These are phyloP conservation scores for Calamus simplicifolius DNA, from an alignment of 176 grass and related monocot genomes.

Conservation along the genomic window DNA sequence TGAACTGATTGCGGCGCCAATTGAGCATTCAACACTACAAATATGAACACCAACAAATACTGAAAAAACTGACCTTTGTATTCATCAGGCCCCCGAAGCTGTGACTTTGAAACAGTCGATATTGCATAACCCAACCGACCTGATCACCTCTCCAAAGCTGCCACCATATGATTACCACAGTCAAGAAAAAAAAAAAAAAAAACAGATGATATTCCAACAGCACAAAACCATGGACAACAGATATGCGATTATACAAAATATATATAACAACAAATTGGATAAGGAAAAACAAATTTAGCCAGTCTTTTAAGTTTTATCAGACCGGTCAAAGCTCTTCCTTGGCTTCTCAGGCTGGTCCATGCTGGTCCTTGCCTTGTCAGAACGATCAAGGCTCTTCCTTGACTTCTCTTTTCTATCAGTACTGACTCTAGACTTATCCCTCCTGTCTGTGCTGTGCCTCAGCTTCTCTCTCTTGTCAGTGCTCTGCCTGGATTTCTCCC, in stretches of 20 bases:
- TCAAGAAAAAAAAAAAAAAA: conserved; percentile 8
- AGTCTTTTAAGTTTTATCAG: conserved; percentile 22
- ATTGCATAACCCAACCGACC: conserved; percentile 66
- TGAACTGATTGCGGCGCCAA: no score
- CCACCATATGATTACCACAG: conserved; percentile 12
- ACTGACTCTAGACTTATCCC: conserved; percentile 59
- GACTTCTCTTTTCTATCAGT: conserved; percentile 67
- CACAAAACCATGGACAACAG: not conserved
- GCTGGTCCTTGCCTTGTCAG: conserved; percentile 52
- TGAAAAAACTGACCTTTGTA: conserved; percentile 29
- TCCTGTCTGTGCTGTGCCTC: conserved; percentile 34
- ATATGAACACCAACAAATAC: no score
- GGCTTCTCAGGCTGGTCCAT: conserved; percentile 79
- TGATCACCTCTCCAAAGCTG: conserved; percentile 98
- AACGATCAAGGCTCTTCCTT: conserved; percentile 62
- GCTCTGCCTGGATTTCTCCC: conserved; percentile 48
- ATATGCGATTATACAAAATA: conserved; percentile 5
- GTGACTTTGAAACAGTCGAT: conserved; percentile 98
- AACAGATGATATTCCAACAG: not conserved
- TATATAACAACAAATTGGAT: not conserved
- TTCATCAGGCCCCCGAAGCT: conserved; percentile 46
- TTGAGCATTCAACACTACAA: no score
- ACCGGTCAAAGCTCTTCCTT: conserved; percentile 94
- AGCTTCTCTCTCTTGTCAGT: conserved; percentile 30
- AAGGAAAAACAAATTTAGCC: conserved; percentile 1